phyloP scores from a whole-genome alignment of 179 eudicot species.

The Beta corolliflora region DNA sequence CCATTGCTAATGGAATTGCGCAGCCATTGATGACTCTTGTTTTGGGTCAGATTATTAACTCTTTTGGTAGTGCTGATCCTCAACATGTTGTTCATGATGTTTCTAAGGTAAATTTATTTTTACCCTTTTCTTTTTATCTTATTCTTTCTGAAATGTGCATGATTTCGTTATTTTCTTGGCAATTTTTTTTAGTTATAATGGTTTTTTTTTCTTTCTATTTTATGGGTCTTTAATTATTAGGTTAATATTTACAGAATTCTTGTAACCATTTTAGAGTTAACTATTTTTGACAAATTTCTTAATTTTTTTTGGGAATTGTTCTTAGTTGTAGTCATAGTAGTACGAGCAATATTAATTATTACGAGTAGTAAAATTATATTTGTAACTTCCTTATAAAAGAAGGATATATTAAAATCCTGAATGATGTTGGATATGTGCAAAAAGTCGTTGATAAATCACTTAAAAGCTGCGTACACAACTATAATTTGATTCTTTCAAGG shows the following conservation, averaged over 20 bases:
- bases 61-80: constrained; percentile 47
- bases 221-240: neutral
- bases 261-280: too few relatives aligned
- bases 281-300: neutral
- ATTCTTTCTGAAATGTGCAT: neutral
- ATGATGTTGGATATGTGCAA: too few relatives aligned
- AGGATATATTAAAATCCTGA: too few relatives aligned
- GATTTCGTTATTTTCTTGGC: neutral
- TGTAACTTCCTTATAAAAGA: too few relatives aligned
- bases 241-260: too few relatives aligned
- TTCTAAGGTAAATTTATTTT: constrained; percentile 48
- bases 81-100: constrained; percentile 48
- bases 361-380: too few relatives aligned
- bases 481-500: too few relatives aligned
- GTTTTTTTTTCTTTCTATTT: neutral
- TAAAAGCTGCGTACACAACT: too few relatives aligned
- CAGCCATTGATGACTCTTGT: constrained; percentile 70
- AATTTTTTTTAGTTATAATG: too few relatives aligned
- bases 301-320: neutral
- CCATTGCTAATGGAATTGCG: constrained; percentile 50
- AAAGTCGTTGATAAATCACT: too few relatives aligned
- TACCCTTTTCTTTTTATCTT: neutral
- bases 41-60: constrained; percentile 53
- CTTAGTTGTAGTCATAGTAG: too few relatives aligned
- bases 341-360: too few relatives aligned